A percentile compares a stretch with the other conserved stretches of the same genome.
These are phyloP conservation scores for Garcia nutans DNA, from an alignment of 345 rosid genomes.

Conservation along the genomic window DNA sequence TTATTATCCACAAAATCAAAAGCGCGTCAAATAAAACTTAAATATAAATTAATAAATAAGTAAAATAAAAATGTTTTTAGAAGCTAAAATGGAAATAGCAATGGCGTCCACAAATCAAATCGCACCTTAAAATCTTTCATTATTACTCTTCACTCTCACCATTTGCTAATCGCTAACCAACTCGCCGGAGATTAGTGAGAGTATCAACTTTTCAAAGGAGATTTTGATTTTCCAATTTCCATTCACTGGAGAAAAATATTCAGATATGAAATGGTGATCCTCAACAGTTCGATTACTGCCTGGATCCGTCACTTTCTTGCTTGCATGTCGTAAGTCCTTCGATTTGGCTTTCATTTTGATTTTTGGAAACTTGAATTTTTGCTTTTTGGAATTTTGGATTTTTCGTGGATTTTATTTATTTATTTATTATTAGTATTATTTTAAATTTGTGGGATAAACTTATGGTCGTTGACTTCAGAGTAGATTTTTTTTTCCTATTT, in stretches of 20 bases:
- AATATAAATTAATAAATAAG: too few relatives aligned
- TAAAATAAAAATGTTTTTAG: too few relatives aligned
- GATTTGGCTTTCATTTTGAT: neutral
- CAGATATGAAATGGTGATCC: constrained; percentile 35
- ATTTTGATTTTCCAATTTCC: neutral
- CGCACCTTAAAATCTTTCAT: too few relatives aligned
- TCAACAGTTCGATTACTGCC: constrained; percentile 30
- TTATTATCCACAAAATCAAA: too few relatives aligned
- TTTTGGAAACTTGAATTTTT: neutral
- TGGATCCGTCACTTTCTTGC: constrained; percentile 57
- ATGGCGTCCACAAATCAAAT: too few relatives aligned
- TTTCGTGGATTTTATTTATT: neutral
- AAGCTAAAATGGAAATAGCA: too few relatives aligned
- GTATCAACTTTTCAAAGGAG: neutral
- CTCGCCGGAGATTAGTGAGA: too few relatives aligned
- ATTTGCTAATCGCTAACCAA: too few relatives aligned
- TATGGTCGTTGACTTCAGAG: neutral
- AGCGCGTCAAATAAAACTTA: too few relatives aligned
- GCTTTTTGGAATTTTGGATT: neutral
- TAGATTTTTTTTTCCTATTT: neutral
- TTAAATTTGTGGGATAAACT: neutral
- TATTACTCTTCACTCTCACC: too few relatives aligned
- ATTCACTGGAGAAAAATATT: neutral
- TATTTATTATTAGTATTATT: neutral
- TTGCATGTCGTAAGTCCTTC: constrained; percentile 51